Conservation (phyloP, 2,329 filamentous ascomycete genomes). For the Onygena corvina region DNA sequence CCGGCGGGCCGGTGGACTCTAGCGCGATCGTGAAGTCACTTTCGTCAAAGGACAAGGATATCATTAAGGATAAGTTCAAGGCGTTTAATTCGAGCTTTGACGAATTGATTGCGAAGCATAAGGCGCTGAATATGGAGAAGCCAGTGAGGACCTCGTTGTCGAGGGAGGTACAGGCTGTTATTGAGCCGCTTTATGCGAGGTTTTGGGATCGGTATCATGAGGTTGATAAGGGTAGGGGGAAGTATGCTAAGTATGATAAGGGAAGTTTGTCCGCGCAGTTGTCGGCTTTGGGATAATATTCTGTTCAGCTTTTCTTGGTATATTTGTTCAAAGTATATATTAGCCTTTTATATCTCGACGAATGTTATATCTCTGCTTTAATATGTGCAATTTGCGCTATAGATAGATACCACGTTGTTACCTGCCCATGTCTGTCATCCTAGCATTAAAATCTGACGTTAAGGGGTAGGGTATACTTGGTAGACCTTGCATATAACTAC, state of each 20-base stretch:
- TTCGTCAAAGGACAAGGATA: constrained; percentile 83
- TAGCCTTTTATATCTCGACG: no score
- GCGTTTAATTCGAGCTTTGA: constrained; percentile 86
- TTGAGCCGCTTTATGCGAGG: constrained; percentile 85
- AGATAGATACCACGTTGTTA: no score
- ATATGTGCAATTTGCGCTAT: no score
- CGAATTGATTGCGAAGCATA: constrained; percentile 72
- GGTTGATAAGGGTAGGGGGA: constrained; percentile 93
- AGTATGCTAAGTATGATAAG: constrained; percentile 98
- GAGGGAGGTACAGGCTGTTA: constrained; percentile 75
- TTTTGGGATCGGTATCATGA: constrained; percentile 98
- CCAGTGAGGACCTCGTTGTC: constrained; percentile 73
- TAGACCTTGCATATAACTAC: no score
- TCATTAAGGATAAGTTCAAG: constrained; percentile 91
- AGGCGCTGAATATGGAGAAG: constrained; percentile 73
- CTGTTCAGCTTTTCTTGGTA: background rate
- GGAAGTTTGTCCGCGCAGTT: constrained; percentile 55
- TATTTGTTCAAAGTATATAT: background rate
- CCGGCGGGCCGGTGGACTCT: constrained; percentile 56
- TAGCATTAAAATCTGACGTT: no score
- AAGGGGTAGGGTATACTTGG: no score
- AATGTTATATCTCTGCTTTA: no score
- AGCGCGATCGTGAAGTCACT: constrained; percentile 72
- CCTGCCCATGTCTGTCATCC: no score
- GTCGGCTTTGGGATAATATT: constrained; percentile 21